Evolutionary conservation across 73 alveolate genomes (phyloP).

Genomic region (Loxodes magnus): DNA sequence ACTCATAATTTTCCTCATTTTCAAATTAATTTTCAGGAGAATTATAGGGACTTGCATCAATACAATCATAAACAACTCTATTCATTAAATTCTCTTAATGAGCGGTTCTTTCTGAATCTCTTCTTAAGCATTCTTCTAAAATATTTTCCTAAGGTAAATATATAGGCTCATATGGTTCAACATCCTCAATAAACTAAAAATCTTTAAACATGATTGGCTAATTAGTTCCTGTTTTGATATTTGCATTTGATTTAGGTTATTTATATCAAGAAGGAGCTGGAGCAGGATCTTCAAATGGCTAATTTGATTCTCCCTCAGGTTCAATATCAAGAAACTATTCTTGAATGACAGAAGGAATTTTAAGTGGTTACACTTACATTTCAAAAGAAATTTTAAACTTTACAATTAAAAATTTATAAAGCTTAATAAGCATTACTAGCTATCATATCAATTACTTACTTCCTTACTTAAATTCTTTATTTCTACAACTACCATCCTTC

Average conservation of each 20-base stretch:
- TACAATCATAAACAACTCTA: constrained; percentile 68
- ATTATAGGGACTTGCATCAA: constrained; percentile 56
- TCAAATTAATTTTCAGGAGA: constrained; percentile 18
- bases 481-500: too few relatives aligned
- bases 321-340: constrained; percentile 36
- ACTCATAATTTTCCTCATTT: constrained; percentile 15
- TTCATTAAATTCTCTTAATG: constrained; percentile 69
- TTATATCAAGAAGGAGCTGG: constrained; percentile 11
- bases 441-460: too few relatives aligned
- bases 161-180: constrained; percentile 23
- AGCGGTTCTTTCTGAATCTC: constrained; percentile 55
- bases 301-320: constrained; percentile 12
- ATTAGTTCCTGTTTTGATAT: constrained; percentile 20
- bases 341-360: too few relatives aligned
- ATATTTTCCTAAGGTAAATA: constrained; percentile 42
- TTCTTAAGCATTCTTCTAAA: constrained; percentile 46
- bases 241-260: constrained; percentile 33
- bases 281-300: neutral
- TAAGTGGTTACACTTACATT: too few relatives aligned
- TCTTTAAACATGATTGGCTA: constrained; percentile 10
- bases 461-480: too few relatives aligned
- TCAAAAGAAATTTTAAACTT: too few relatives aligned
- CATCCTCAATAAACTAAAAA: constrained; percentile 9
- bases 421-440: too few relatives aligned
- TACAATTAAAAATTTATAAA: too few relatives aligned